A percentile compares a stretch with the other conserved stretches of the same genome.
phyloP scores from a whole-genome alignment of 106 monocot species.

The Amphibolis antarctica region DNA sequence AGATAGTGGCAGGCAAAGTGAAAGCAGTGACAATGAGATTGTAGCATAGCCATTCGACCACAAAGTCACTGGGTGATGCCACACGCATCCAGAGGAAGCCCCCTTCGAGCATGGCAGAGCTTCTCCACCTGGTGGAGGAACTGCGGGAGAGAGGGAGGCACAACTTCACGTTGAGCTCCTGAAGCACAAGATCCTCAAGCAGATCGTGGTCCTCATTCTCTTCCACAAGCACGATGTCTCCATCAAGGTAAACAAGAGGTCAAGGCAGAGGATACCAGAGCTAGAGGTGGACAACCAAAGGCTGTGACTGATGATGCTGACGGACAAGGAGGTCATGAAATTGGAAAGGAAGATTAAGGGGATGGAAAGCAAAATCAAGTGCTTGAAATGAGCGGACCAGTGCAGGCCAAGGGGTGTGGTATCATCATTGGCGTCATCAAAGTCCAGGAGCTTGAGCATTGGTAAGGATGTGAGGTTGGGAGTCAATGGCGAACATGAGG shows the following conservation, averaged over 20 bases:
- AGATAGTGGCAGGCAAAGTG: conserved; percentile 84
- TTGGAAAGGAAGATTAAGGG: conserved; percentile 30
- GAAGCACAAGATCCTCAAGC: conserved; percentile 78
- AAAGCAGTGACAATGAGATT: conserved; percentile 86
- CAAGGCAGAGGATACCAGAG: conserved; percentile 9
- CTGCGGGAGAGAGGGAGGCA: conserved; percentile 72
- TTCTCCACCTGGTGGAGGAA: conserved; percentile 55
- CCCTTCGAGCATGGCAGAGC: conserved; percentile 55
- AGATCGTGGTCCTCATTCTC: conserved; percentile 79
- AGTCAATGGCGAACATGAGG: neutral
- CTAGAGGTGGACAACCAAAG: conserved; percentile 48
- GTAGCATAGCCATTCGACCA: conserved; percentile 15
- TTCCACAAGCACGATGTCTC: conserved; percentile 53
- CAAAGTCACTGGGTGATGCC: conserved; percentile 40
- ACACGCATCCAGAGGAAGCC: conserved; percentile 1
- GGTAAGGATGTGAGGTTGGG: neutral
- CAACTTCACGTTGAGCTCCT: conserved; percentile 62
- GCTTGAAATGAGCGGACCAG: conserved; percentile 15
- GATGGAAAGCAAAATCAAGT: conserved; percentile 35
- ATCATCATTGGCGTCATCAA: neutral
- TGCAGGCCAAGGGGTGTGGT: conserved; percentile 3
- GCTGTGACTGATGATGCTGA: conserved; percentile 7
- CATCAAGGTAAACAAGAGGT: neutral
- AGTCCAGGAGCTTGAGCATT: neutral
- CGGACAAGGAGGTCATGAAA: conserved; percentile 20